These are phyloP conservation scores for Tolypocladium sp. DNA, from an alignment of 2,329 filamentous ascomycete genomes.

Conservation along the genomic window DNA sequence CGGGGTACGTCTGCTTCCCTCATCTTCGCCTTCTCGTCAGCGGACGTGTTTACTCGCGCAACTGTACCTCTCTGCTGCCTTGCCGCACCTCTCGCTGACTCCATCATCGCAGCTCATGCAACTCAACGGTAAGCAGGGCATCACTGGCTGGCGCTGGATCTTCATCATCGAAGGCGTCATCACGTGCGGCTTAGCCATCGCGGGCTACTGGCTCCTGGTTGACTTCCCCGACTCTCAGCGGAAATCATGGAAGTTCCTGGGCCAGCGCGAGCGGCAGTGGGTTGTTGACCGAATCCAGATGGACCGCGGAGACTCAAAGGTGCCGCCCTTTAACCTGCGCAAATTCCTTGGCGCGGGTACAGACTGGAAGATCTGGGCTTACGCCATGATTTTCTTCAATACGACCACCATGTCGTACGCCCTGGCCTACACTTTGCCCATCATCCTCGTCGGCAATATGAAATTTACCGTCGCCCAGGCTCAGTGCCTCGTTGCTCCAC, in stretches of 20 bases:
- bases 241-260: conserved; percentile 43
- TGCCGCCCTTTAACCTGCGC: conserved; percentile 40
- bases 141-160: conserved; percentile 60
- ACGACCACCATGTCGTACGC: conserved; percentile 67
- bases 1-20: conserved; percentile 37
- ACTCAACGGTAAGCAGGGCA: conserved; percentile 43
- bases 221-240: conserved; percentile 53
- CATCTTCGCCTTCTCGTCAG: too few species aligned
- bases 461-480: conserved; percentile 53
- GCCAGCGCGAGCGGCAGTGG: conserved; percentile 39
- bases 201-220: conserved; percentile 48
- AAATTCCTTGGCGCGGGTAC: conserved; percentile 36
- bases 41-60: background rate
- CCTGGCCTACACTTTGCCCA: conserved; percentile 69
- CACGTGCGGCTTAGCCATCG: conserved; percentile 41
- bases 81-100: background rate
- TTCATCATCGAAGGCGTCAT: conserved; percentile 47
- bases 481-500: conserved; percentile 64
- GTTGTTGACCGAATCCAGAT: conserved; percentile 43
- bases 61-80: background rate
- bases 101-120: conserved; percentile 42
- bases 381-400: conserved; percentile 52
- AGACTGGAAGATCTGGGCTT: conserved; percentile 54
- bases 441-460: conserved; percentile 58
- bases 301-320: conserved; percentile 48